Evolutionary conservation across 306 rosid genomes (phyloP), one percentile per base, ranked within the genome.

Genomic region (Cucurbita maxima): DNA sequence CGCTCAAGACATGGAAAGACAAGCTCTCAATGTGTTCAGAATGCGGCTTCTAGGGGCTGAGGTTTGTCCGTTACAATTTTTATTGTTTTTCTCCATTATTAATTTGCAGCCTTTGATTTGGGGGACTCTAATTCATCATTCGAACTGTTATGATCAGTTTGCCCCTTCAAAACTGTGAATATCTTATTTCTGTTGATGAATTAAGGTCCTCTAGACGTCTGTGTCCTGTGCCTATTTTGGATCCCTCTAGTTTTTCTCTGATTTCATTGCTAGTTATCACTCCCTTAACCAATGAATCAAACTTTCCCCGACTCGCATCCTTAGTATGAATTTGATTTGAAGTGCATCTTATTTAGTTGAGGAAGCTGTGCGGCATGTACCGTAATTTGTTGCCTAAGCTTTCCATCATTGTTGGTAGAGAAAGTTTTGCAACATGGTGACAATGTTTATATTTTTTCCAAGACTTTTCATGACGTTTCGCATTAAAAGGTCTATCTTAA

Each of bases 21-120:
- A 94, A 72, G 77, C 98, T 1, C 98, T 94, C 58, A 94, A 94
- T 84, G 98, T 90, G 66, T 94, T 94, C 86, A 85, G 98, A 77
- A 90, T 94, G 98, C 88, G 82, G 58, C 98, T 94, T 74, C 97
- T 94, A 59, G 98, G 98, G 56, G 98, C 98, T 12, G 97, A 94
- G 98, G 98, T 94, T 83, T 73, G 80, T 79, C 48, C 8, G 18
- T 68, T 69, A 61, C 76, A 64, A 51, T 74, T 71, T 55, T 77
- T 59, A 43, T 66, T 44, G 55, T 69, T 16, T 47, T 58, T 7
- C 8, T 44, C 71, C 15, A 43, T 19, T 7, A 44, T 44, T 66
- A 19, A 5, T 18, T 45, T 47, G 41, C 41, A 45, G 73, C 14
- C 6, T 12, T 43, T 45, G 20, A 47, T 47, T 68, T 68, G 41